A percentile compares a stretch with the other conserved stretches of the same genome.
Conservation (phyloP, 1,139 yeast species). For the Geotrichum carabidarum region DNA sequence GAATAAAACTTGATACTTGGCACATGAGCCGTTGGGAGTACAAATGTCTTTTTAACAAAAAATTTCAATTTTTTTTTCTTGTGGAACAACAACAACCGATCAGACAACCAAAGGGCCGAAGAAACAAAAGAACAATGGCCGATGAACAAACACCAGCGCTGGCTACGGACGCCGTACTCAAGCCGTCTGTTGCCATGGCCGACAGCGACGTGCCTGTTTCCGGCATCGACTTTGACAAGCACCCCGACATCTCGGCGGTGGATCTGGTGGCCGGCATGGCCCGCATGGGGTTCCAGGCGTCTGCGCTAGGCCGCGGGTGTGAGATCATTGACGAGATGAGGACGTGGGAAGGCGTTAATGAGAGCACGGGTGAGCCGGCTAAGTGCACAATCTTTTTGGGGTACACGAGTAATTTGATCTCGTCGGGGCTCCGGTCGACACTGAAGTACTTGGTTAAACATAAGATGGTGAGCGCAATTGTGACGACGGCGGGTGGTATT, state of each 20-base stretch:
- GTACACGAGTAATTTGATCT: constrained; percentile 91
- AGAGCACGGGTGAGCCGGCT: constrained; percentile 60
- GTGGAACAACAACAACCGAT: not conserved
- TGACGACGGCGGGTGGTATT: constrained; percentile 94
- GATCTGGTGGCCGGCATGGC: constrained; percentile 78
- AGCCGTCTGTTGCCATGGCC: constrained; percentile 81
- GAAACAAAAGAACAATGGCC: constrained; percentile 3
- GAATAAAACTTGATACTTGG: not conserved
- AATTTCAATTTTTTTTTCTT: no score
- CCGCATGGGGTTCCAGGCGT: constrained; percentile 97
- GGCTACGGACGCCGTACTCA: constrained; percentile 66
- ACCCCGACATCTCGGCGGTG: constrained; percentile 62
- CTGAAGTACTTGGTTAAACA: constrained; percentile 83
- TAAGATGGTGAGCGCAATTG: constrained; percentile 91
- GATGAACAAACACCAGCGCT: constrained; percentile 24
- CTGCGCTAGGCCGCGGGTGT: constrained; percentile 79
- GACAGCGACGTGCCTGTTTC: constrained; percentile 67
- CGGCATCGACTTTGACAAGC: constrained; percentile 81
- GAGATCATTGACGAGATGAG: constrained; percentile 90
- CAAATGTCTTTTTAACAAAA: not conserved
- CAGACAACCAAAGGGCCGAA: not conserved
- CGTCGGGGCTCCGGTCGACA: constrained; percentile 90
- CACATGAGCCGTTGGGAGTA: not conserved
- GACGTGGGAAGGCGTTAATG: constrained; percentile 85
- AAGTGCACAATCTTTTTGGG: constrained; percentile 91